phyloP scores from a whole-genome alignment of 2,329 filamentous ascomycete species.

The Pseudogymnoascus sp. region DNA sequence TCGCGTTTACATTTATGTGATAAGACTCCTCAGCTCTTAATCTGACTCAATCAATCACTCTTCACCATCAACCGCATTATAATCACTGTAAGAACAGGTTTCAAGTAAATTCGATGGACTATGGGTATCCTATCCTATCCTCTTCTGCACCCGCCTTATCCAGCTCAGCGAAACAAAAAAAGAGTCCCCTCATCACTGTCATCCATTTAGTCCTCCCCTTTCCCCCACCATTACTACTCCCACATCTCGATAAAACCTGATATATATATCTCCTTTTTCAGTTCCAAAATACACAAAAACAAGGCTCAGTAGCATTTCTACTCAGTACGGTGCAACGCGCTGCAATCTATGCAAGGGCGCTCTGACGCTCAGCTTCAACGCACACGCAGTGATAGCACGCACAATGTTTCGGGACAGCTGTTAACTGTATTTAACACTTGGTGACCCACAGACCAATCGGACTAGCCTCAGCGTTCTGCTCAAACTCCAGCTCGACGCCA shows the following conservation, averaged over 20 bases:
- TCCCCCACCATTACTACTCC: not conserved
- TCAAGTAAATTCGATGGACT: not conserved
- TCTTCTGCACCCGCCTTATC: not conserved
- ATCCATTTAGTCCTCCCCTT: not conserved
- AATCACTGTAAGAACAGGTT: not conserved
- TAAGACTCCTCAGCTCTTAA: not conserved
- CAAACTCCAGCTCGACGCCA: constrained; percentile 22
- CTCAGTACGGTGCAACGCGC: not conserved
- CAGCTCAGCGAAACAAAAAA: not conserved
- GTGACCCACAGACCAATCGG: constrained; percentile 22
- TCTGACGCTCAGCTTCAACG: not conserved
- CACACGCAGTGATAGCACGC: not conserved
- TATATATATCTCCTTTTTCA: not conserved
- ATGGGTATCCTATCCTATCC: not conserved
- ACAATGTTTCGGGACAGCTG: not conserved
- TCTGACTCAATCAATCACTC: not conserved
- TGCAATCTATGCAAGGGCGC: constrained; percentile 3
- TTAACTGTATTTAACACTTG: constrained; percentile 7
- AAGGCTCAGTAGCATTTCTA: not conserved
- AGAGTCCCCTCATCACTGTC: not conserved
- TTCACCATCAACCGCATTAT: not conserved
- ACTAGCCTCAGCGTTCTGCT: constrained; percentile 18
- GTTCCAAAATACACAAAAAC: not conserved
- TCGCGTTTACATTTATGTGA: not conserved
- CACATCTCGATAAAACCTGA: not conserved